Evolutionary conservation across 176 grass and related monocot genomes (phyloP), one percentile per base, ranked within the genome.

Genomic region (Melocanna baccifera): DNA sequence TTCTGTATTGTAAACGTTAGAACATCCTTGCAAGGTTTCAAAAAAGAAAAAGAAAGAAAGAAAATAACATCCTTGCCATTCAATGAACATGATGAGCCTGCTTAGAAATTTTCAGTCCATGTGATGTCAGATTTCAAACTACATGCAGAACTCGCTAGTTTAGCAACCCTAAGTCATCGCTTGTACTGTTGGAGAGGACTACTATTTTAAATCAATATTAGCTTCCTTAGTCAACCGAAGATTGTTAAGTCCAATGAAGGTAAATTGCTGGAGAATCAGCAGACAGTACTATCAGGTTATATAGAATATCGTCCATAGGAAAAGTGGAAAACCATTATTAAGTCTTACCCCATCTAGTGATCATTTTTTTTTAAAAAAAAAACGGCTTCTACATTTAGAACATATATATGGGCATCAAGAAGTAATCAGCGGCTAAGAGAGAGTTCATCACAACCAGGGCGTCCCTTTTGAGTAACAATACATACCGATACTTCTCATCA

Each of bases 391-490:
- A 47, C 42, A 79, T 71, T 78, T 61, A 70, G 52, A 61, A 70
- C 74, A 26, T 79, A 86, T 79, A 79, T 71, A 86, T 71, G 75
- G 75, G 75, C 28, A 48, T 79, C 71, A 79, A 79, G 65, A 48
- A 45, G 28, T 28, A n/a, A 36, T 20, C 28, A 71, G 53, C 29
- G 26, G 66, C 20, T 19, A 86, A 58, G 20, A 48, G n/a, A 43
- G 84, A 18, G 15, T 70, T 71, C 76, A 78, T 72, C 75, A 71
- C 75, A 46, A 36, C 30, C 66, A 79, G 6, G 84, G 16, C 75
- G 78, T 25, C 75, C 52, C 75, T n/a, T n/a, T 71, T 46, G 74
- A 78, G 83, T 69, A 85, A 69, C 74, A 51, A 78, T 25, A 26
- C 25, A 57, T 66, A 41, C 71, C 59, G 14, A 70, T 26, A 52